These are phyloP conservation scores for Cornus controversa DNA, from an alignment of 148 eudicot species.

Conservation along the genomic window DNA sequence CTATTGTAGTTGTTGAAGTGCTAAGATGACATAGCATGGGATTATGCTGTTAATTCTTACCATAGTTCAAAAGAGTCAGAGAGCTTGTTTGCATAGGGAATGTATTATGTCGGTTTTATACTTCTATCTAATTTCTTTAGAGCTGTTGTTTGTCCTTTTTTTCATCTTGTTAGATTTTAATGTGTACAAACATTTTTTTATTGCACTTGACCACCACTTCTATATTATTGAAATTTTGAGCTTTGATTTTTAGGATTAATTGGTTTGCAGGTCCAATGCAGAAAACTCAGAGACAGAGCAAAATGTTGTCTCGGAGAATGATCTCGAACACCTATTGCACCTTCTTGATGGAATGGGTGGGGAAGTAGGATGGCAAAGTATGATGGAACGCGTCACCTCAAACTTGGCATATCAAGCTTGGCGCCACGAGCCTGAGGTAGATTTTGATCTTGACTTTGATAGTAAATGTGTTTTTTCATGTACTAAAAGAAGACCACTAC, in stretches of 20 bases:
- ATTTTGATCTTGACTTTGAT: background rate
- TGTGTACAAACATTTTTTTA: background rate
- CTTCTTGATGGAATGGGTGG: slow-evolving; percentile 69
- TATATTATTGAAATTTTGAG: background rate
- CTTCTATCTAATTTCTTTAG: background rate
- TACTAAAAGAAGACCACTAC: background rate
- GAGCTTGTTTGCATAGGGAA: too few species aligned
- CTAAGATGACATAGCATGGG: too few species aligned
- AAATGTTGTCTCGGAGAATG: slow-evolving; percentile 56
- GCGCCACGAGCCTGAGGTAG: slow-evolving; percentile 89
- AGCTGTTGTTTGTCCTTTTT: background rate
- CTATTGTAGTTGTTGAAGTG: too few species aligned
- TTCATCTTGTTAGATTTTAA: background rate
- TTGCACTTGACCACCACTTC: background rate
- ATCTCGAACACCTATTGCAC: slow-evolving; percentile 59
- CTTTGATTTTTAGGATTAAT: background rate
- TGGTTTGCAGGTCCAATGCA: slow-evolving; percentile 27
- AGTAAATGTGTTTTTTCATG: background rate
- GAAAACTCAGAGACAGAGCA: slow-evolving; percentile 39
- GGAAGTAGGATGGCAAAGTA: slow-evolving; percentile 61
- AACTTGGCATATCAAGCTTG: slow-evolving; percentile 80
- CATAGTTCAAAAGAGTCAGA: too few species aligned
- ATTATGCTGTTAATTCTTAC: too few species aligned
- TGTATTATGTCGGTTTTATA: too few species aligned
- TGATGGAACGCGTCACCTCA: slow-evolving; percentile 75